Evolutionary conservation across 225 moss, liverwort and hornwort species (phyloP).

Genomic region (Polytrichum formosum): DNA sequence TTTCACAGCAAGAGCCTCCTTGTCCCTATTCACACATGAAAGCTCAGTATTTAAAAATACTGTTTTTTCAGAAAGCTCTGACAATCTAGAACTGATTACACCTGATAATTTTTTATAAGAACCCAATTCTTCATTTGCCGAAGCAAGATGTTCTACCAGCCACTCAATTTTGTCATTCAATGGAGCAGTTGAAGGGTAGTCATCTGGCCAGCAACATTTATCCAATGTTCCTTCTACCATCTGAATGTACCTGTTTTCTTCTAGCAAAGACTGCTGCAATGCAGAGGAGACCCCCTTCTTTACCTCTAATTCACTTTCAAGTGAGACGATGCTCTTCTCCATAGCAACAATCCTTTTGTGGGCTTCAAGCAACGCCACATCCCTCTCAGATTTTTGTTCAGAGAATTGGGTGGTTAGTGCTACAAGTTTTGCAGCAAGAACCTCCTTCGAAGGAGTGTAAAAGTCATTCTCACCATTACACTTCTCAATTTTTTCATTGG

Average conservation of each 20-base stretch:
- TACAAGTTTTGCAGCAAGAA: slow-evolving; percentile 8
- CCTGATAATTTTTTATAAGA: slow-evolving; percentile 5
- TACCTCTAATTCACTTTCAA: slow-evolving; percentile 1
- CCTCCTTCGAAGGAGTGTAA: slow-evolving; percentile 11
- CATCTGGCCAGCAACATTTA: slow-evolving; percentile 2
- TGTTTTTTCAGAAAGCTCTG: slow-evolving; percentile 9
- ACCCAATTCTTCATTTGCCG: slow-evolving; percentile 26
- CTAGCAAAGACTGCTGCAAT: slow-evolving; percentile 5
- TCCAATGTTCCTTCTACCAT: slow-evolving; percentile 3
- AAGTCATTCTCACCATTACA: slow-evolving; percentile 1
- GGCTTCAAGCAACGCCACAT: slow-evolving; percentile 3
- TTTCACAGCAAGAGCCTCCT: slow-evolving; percentile 11
- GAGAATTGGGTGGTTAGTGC: slow-evolving; percentile 4
- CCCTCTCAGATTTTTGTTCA: slow-evolving; percentile 5
- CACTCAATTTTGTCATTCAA: slow-evolving; percentile 5
- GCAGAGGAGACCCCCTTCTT: background rate
- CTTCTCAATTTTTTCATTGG: slow-evolving; percentile 21
- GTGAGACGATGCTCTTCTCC: background rate
- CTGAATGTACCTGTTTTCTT: slow-evolving; percentile 5
- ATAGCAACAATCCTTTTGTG: slow-evolving; percentile 5
- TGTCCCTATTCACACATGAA: slow-evolving; percentile 18
- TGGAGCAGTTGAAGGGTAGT: slow-evolving; percentile 2
- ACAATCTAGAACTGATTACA: slow-evolving; percentile 17
- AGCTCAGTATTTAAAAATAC: slow-evolving; percentile 19
- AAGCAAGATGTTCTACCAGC: slow-evolving; percentile 7